A percentile compares a stretch with the other conserved stretches of the same genome.
phyloP scores from a whole-genome alignment of 2,329 filamentous ascomycete species.

The Penicillium sp. region DNA sequence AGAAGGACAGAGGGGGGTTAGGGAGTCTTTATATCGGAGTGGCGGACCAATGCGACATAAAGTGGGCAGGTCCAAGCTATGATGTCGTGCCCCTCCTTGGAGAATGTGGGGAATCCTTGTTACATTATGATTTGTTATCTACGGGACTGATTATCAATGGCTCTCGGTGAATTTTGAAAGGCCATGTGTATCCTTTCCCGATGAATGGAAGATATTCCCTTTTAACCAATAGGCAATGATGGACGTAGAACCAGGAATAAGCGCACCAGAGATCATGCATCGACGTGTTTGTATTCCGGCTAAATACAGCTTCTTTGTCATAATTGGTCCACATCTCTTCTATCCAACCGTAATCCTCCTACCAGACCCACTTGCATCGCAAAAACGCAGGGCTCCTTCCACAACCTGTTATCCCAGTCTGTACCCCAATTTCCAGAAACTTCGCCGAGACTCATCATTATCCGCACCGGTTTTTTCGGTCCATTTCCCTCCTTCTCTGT shows the following conservation, averaged over 20 bases:
- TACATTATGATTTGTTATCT: constrained; percentile 1
- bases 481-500: background rate
- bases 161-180: background rate
- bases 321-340: background rate
- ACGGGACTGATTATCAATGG: background rate
- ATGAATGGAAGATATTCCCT: too few species aligned
- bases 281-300: constrained; percentile 1
- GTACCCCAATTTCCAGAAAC: constrained; percentile 6
- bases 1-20: background rate
- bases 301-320: constrained; percentile 7
- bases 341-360: background rate
- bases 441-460: background rate
- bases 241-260: background rate
- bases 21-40: constrained; percentile 12
- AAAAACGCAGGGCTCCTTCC: background rate
- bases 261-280: background rate
- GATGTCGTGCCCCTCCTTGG: constrained; percentile 16
- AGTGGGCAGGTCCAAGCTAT: constrained; percentile 27
- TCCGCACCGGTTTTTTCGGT: background rate
- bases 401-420: background rate
- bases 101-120: constrained; percentile 3
- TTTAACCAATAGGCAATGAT: background rate
- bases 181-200: background rate
- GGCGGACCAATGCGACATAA: constrained; percentile 3
- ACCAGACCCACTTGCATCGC: background rate